Base-by-base conservation (phyloP, 805 yeast genomes). In the Allodekkera sacchari region DNA sequence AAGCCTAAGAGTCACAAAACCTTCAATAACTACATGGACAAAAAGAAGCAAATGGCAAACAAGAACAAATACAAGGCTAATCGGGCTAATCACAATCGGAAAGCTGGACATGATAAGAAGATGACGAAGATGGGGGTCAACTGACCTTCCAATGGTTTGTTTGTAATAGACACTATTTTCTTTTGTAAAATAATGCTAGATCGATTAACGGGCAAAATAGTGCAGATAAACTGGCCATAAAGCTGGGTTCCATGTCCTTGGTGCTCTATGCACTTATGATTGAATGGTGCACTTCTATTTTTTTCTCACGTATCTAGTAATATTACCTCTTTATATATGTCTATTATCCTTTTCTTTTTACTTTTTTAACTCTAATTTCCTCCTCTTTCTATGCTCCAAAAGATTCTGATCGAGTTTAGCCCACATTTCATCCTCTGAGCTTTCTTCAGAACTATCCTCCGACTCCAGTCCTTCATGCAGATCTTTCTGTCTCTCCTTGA, bases 1-100 rank as follows among this genome's bases (percentile, higher is more conserved):
- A 22, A 28, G 13, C 9, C 28, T 1, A 34, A 32, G 14, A 32
- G 29, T n/a, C 32, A 30, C 14, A 29, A 27, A 5, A 41, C 36
- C 16, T 41, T 38, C 14, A 30, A 41, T 10, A 18, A 28, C 5
- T 37, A 39, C 32, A 40, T 33, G 30, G 35, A 42, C 10, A 47
- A 44, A 13, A 65, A 57, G 43, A 56, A 48, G 22, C 54, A 47
- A 19, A 57, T 54, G 25, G 54, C 60, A 16, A 55, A 61, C 30
- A 71, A 75, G 35, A 77, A 68, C 34, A 66, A 69, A 43, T 63
- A 74, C 33, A 80, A 77, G 52, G 66, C 77, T 2, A 52, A 64
- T 2, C 61, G 53, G 25, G 83, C 74, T 1, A 80, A 79, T 44
- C 87, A 79, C 47, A 77, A 73, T 47, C 59, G 89, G 33, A 80